phyloP scores from a whole-genome alignment of 345 rosid genomes.

The Brassica juncea region DNA sequence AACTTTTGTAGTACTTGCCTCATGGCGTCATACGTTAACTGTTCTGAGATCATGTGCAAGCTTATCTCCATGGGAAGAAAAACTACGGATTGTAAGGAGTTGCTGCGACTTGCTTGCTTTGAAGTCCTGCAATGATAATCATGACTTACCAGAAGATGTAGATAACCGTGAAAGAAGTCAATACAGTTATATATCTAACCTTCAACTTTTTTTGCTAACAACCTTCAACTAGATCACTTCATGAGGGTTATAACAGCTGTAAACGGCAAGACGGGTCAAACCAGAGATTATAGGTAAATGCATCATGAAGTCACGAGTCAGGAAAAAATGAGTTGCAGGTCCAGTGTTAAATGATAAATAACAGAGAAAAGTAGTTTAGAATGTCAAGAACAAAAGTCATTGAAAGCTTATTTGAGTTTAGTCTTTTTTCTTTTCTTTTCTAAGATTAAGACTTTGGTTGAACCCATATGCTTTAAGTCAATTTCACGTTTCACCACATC shows the following conservation, averaged over 20 bases:
- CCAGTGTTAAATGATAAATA: conserved; percentile 35
- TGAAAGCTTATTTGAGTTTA: conserved; percentile 50
- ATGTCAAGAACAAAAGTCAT: conserved; percentile 58
- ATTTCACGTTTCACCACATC: too few species aligned
- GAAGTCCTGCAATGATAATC: conserved; percentile 59
- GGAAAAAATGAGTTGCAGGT: conserved; percentile 44
- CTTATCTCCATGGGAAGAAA: conserved; percentile 84
- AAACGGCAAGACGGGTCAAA: conserved; percentile 53
- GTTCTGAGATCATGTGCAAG: conserved; percentile 66
- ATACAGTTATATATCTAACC: conserved; percentile 54
- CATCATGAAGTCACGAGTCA: conserved; percentile 59
- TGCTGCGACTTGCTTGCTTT: conserved; percentile 82
- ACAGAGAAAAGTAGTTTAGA: conserved; percentile 44
- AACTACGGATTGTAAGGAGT: conserved; percentile 77
- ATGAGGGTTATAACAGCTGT: conserved; percentile 64
- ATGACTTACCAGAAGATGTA: conserved; percentile 36
- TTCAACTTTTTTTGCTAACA: conserved; percentile 32
- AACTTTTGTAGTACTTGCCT: conserved; percentile 70
- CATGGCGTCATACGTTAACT: conserved; percentile 75
- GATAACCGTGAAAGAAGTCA: conserved; percentile 47
- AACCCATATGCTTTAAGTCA: too few species aligned
- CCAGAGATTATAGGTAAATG: conserved; percentile 59
- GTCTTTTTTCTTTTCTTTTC: too few species aligned
- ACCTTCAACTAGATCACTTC: conserved; percentile 65
- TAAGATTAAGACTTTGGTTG: too few species aligned